A percentile compares a stretch with the other conserved stretches of the same genome.
Conservation (phyloP, 1,284 basidiomycete genomes). For the Serendipita sp. region DNA sequence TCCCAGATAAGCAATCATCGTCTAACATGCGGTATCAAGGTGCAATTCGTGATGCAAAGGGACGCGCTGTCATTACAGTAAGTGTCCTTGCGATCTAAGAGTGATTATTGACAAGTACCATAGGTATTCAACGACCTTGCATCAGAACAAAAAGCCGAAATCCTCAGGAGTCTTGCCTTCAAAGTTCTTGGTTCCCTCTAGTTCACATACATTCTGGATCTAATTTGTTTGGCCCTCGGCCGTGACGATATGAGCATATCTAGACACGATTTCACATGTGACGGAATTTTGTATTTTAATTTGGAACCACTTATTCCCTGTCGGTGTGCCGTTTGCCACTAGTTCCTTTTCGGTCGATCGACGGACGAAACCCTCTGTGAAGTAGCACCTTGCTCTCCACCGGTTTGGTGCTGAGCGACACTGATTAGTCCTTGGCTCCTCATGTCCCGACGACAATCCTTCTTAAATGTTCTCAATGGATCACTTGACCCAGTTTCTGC, state of each 20-base stretch:
- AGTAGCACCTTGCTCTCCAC: neutral
- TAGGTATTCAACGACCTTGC: conserved; percentile 72
- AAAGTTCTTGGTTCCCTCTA: conserved; percentile 71
- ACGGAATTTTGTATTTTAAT: neutral
- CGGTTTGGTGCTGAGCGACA: neutral
- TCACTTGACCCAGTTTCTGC: neutral
- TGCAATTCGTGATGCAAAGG: conserved; percentile 82
- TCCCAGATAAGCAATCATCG: neutral
- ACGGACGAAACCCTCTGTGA: neutral
- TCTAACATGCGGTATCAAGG: neutral
- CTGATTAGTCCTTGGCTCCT: neutral
- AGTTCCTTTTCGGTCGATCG: neutral
- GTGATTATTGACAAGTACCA: neutral
- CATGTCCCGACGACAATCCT: neutral
- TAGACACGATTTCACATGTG: neutral
- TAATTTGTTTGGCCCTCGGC: neutral
- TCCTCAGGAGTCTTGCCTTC: conserved; percentile 72
- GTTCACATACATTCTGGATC: conserved; percentile 12
- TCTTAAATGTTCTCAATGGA: neutral
- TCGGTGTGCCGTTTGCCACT: neutral
- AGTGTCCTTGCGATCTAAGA: neutral
- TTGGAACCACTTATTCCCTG: neutral
- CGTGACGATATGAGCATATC: neutral
- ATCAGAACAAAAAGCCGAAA: conserved; percentile 77
- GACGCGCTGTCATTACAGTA: conserved; percentile 12